Evolutionary conservation across 257 asterid genomes (phyloP), one percentile per base, ranked within the genome.

Genomic region (Salvia rosmarinus): DNA sequence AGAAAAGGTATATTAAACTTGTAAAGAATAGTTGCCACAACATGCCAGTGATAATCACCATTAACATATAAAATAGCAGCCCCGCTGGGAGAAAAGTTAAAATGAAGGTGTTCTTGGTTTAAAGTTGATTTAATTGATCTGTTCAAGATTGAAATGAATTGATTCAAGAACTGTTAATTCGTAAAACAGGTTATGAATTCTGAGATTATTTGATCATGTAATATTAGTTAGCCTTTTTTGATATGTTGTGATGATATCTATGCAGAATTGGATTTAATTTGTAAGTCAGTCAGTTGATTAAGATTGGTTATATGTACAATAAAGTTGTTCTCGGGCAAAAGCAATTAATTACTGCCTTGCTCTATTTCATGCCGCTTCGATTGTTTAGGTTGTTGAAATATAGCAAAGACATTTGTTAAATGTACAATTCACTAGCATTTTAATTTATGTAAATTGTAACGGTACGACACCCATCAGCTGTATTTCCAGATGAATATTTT

Each of bases 21-120:
- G 35, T 21, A 47, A 50, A 67, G 47, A 39, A 19, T 59, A 39
- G 12, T 9, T 69, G 66, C 17, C 13, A 37, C 42, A 54, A 30
- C 51, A 16, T 49, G 30, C 35, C 47, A 64, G 73, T 70, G 32
- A 59, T 39, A 9, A 39, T 39, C 44, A 39, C 44, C 44, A 7
- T 37, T 37, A 37, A 37, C 44, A 39, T 39, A 3, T 39, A 39
- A 52, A 60, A 14, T 60, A 40, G 20, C 64, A 60, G 43, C 14
- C 70, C 39, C 64, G 3, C 43, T 4, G 64, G 13, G 20, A 34
- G 17, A 63, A 16, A 3, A 8, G 12, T 19, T 16, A 12, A n/a
- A 40, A 52, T 28, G 19, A 37, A 30, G 17, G 19, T 9, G 50
- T 34, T 56, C 10, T 55, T 32, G 40, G 8, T 40, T 39, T 63